Evolutionary conservation across 352 stramenopile genomes (phyloP).

Genomic region (Halophytophthora batemanensis): DNA sequence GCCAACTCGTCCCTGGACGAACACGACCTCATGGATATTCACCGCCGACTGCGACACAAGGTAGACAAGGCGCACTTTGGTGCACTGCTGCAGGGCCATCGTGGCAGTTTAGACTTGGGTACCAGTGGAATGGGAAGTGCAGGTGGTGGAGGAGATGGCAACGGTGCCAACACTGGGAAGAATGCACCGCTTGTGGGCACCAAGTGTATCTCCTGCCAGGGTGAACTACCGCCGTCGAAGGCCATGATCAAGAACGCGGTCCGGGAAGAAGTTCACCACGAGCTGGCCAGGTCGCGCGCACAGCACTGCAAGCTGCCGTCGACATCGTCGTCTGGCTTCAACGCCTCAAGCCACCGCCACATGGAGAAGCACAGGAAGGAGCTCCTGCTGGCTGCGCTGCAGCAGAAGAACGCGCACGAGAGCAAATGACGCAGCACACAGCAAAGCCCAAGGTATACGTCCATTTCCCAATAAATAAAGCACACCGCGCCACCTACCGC

Average conservation of each 20-base stretch:
- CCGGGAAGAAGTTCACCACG: conserved; percentile 56
- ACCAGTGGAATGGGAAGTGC: conserved; percentile 7
- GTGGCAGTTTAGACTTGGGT: conserved; percentile 18
- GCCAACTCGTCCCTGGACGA: conserved; percentile 64
- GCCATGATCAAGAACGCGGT: conserved; percentile 58
- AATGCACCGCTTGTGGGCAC: conserved; percentile 38
- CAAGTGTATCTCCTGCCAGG: conserved; percentile 73
- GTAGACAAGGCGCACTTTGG: conserved; percentile 63
- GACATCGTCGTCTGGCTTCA: conserved; percentile 31
- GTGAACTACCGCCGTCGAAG: conserved; percentile 56
- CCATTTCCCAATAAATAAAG: conserved; percentile 40
- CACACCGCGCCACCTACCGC: conserved; percentile 11
- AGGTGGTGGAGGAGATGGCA: conserved; percentile 11
- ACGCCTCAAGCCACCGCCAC: conserved; percentile 53
- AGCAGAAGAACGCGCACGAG: conserved; percentile 28
- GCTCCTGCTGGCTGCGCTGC: conserved; percentile 40
- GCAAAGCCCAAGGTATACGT: conserved; percentile 17
- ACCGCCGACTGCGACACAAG: conserved; percentile 51
- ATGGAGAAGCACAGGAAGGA: conserved; percentile 74
- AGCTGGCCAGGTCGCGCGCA: conserved; percentile 51
- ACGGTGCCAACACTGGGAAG: conserved; percentile 3
- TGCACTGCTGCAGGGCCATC: conserved; percentile 45
- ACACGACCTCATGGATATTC: conserved; percentile 58
- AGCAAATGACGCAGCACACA: conserved; percentile 16
- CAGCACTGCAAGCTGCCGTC: conserved; percentile 24